Evolutionary conservation across 257 asterid species (phyloP).

Genomic region (Jacaranda mimosifolia): DNA sequence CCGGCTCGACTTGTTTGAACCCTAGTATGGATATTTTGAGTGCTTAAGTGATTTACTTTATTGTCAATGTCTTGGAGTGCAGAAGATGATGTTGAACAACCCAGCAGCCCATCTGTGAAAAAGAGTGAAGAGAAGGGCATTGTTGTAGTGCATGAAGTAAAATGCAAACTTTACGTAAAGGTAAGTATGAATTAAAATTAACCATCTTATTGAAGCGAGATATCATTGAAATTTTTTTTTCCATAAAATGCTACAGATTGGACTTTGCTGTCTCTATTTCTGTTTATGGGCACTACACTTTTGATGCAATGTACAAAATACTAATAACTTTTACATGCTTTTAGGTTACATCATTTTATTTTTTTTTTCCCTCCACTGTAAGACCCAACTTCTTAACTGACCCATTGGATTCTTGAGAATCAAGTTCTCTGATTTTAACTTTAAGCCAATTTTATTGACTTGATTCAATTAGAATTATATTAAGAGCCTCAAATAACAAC

Average conservation of each 20-base stretch:
- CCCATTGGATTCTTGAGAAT: constrained; percentile 17
- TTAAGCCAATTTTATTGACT: not conserved
- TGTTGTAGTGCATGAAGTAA: constrained; percentile 82
- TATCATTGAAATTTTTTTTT: not conserved
- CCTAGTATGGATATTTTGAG: constrained; percentile 32
- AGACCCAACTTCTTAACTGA: not conserved
- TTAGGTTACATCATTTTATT: not conserved
- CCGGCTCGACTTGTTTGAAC: too few species aligned
- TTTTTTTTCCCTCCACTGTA: too few species aligned
- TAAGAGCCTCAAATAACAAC: constrained; percentile 19
- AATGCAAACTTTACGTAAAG: constrained; percentile 93
- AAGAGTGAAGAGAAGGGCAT: constrained; percentile 85
- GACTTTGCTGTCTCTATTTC: constrained; percentile 12
- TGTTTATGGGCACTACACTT: constrained; percentile 14
- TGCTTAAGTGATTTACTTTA: constrained; percentile 31
- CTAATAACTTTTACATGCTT: constrained; percentile 26
- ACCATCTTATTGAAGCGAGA: constrained; percentile 23
- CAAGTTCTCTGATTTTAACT: not conserved
- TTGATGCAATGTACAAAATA: not conserved
- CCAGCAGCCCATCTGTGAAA: constrained; percentile 94
- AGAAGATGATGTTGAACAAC: constrained; percentile 88
- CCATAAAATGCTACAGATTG: constrained; percentile 1
- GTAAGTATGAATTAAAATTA: constrained; percentile 47
- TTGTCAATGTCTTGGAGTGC: constrained; percentile 42
- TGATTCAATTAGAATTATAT: not conserved